Evolutionary conservation across 2,329 filamentous ascomycete species (phyloP), one percentile per base, ranked within the genome.

Genomic region (Macroventuria anomochaeta): DNA sequence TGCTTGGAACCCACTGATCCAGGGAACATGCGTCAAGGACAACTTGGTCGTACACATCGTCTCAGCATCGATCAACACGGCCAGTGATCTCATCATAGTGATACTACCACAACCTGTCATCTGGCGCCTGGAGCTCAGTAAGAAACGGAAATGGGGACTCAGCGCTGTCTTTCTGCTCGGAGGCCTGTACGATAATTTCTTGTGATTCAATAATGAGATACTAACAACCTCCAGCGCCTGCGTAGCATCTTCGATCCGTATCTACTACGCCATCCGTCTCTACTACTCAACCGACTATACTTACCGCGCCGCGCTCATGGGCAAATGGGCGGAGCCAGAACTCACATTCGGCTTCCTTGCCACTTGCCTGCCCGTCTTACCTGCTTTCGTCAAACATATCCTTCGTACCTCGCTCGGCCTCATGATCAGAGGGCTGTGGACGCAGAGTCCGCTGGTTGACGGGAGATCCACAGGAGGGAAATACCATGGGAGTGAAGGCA

Each of bases 31-130:
- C 7, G 60, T 60, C 12, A 29, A 55, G 15, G 50, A 65, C 49
- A 50, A 43, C 10, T 7, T 57, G 4, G 32, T 61, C 17, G 38
- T 65, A 10, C 58, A 63, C 46, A 57, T 67, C 28, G 40, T 54
- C 3, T 56, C 55, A 5, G 59, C 61, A 2, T 37, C 46, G 13
- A 56, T 63, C 50, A 67, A 67, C 49, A 58, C 51, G 6, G 52
- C 53, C 8, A 62, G 59, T 34, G 64, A 65, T 37, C 31, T 64
- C 3, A 49, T 63, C 17, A 48, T 61, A n/a, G 37, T 67, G 2
- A 31, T 56, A 1, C 44, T 67, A 5, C 64, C 64, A 3, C 57
- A 64, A 25, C 57, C 58, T 13, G 46, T 61, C 3, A 63, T 67
- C 23, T 62, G 56, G 59, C 34, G 31, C 1, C 49, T 67, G 31